phyloP scores from a whole-genome alignment of 2,329 filamentous ascomycete species.

The Scedosporium aurantiacum region DNA sequence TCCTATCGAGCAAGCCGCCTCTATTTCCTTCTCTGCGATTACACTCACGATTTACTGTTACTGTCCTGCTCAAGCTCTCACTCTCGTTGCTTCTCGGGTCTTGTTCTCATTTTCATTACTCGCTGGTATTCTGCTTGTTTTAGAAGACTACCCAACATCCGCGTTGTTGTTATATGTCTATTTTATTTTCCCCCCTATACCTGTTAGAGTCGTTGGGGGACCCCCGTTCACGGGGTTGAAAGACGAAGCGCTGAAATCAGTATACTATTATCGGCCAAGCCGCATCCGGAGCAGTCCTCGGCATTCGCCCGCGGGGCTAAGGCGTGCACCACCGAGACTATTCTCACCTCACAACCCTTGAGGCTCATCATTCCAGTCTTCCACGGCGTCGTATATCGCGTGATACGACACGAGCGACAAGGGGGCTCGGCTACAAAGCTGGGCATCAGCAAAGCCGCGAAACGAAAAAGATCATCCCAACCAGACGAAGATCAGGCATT shows the following conservation, averaged over 20 bases:
- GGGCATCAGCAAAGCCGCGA: neutral
- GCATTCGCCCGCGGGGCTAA: neutral
- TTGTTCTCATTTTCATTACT: no score
- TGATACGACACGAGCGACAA: neutral
- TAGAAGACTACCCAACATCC: no score
- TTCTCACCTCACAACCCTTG: neutral
- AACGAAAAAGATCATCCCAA: neutral
- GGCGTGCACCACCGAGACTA: neutral
- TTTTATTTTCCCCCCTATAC: neutral
- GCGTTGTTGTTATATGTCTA: neutral
- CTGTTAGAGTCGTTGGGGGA: neutral
- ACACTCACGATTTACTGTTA: neutral
- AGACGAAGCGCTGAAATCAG: neutral
- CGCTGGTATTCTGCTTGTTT: no score
- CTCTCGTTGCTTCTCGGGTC: no score
- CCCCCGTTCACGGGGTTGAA: neutral
- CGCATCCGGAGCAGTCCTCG: neutral
- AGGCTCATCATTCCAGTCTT: neutral
- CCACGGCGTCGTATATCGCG: neutral
- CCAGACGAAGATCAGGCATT: neutral
- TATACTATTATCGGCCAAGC: neutral
- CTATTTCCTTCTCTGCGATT: neutral
- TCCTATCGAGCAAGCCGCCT: neutral
- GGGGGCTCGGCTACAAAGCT: neutral
- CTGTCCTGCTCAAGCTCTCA: neutral